Base-by-base conservation (phyloP, 306 rosid species). In the Quercus gilva region DNA sequence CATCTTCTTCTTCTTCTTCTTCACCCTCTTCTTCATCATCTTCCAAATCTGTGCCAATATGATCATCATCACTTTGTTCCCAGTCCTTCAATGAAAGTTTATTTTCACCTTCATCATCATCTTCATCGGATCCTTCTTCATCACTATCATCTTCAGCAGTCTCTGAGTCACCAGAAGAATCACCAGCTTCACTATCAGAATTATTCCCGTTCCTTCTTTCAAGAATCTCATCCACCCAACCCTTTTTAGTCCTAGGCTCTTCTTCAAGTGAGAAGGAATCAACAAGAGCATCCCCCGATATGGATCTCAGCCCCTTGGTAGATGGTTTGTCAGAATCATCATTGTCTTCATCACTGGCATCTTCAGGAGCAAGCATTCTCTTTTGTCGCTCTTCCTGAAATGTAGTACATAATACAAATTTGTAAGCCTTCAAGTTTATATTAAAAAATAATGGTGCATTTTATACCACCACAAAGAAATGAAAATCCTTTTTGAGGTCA, bases 1-100 rank as follows among this genome's bases (percentile, higher is more conserved):
- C 76, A 21, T 79, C 74, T 1, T 77, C 81, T 26, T 82, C 89
- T 25, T 79, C 82, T 41, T 71, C 86, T 61, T 88, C 88, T 17
- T 79, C 77, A 35, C 55, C 74, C 65, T 85, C 88, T 45, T 84
- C 87, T 15, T 84, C 84, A 11, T 79, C 82, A 18, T 25, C 91
- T 74, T 89, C 92, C 55, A 75, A 78, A 80, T 85, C 84, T 68
- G 77, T 81, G 52, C 79, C 86, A 51, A 90, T 71, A 84, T 75
- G 60, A 73, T 91, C 97, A 83, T 95, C 99, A 73, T 95, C 99
- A 82, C 98, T 95, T 57, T 90, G 99, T 79, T 95, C 99, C 97
- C 98, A 95, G 75, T 89, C 97, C 87, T 87, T 92, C 83, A 87
- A 81, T 59, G 93, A 89, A 59, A 71, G 76, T 73, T 84, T 74